These are phyloP conservation scores for Bothia castanella DNA, from an alignment of 1,284 basidiomycete genomes.

Conservation along the genomic window DNA sequence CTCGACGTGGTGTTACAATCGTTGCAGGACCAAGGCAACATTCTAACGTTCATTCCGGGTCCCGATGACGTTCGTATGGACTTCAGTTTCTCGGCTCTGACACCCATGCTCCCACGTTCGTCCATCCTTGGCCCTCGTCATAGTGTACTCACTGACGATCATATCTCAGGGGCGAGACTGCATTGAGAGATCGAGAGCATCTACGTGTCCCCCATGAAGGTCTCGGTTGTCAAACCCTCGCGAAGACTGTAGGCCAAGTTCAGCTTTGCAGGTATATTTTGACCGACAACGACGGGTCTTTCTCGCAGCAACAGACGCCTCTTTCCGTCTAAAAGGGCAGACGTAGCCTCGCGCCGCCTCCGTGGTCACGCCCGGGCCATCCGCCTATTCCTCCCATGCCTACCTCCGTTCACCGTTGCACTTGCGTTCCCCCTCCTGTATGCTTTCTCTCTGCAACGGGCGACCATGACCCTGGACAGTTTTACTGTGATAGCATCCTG, in stretches of 20 bases:
- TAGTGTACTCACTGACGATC: too few relatives aligned
- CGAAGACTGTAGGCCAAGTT: slow-evolving; percentile 19
- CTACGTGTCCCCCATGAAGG: slow-evolving; percentile 14
- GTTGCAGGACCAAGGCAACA: not conserved
- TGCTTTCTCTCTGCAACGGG: too few relatives aligned
- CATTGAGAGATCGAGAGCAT: slow-evolving; percentile 11
- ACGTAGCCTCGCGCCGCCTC: too few relatives aligned
- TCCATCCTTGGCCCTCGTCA: not conserved
- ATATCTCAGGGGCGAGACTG: slow-evolving; percentile 3
- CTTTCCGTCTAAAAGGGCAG: too few relatives aligned
- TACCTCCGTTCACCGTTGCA: too few relatives aligned
- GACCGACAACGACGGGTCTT: too few relatives aligned
- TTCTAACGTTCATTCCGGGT: slow-evolving; percentile 7
- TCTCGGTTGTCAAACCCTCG: slow-evolving; percentile 14
- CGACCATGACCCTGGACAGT: too few relatives aligned
- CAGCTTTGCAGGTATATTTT: not conserved
- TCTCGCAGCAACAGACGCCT: too few relatives aligned
- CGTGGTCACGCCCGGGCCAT: too few relatives aligned
- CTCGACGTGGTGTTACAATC: slow-evolving; percentile 4
- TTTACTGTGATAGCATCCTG: too few relatives aligned
- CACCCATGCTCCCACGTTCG: slow-evolving; percentile 9
- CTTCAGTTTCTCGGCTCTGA: not conserved
- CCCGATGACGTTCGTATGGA: slow-evolving; percentile 4
- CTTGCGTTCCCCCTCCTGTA: too few relatives aligned
- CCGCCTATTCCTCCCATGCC: too few relatives aligned